Conservation (phyloP, 2,329 filamentous ascomycete species). For the Ophiocordyceps sinensis region DNA sequence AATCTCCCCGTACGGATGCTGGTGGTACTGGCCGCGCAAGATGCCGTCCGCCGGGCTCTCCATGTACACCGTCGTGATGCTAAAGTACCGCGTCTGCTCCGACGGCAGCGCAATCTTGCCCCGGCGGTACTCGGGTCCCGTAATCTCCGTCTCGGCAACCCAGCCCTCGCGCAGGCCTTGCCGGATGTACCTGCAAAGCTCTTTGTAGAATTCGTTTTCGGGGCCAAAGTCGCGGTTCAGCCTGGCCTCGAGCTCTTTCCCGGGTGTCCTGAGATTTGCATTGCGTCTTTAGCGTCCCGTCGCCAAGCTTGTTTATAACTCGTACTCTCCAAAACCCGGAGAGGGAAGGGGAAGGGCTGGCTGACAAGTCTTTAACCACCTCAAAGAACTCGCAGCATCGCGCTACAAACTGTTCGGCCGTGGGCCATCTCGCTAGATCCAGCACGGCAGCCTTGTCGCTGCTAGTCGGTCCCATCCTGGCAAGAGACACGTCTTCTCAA, state of each 20-base stretch:
- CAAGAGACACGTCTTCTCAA: too few relatives aligned
- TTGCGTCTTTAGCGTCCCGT: not conserved
- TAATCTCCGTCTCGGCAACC: slow-evolving; percentile 26
- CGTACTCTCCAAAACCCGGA: too few relatives aligned
- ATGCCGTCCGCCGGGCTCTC: slow-evolving; percentile 16
- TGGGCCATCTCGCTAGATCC: slow-evolving; percentile 10
- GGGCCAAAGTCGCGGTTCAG: slow-evolving; percentile 29
- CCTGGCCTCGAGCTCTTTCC: slow-evolving; percentile 25
- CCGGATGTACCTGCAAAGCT: slow-evolving; percentile 22
- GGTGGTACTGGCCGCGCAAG: slow-evolving; percentile 32
- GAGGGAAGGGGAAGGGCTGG: not conserved
- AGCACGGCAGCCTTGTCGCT: slow-evolving; percentile 1
- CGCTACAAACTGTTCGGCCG: slow-evolving; percentile 12
- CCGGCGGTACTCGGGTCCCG: slow-evolving; percentile 31
- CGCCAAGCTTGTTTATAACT: not conserved
- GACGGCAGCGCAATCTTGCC: slow-evolving; percentile 30
- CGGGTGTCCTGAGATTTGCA: slow-evolving; percentile 22
- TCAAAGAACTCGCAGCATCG: slow-evolving; percentile 16
- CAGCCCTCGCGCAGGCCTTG: slow-evolving; percentile 27
- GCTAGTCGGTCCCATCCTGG: too few relatives aligned
- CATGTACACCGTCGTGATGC: slow-evolving; percentile 44
- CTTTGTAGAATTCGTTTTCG: slow-evolving; percentile 26
- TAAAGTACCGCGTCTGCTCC: slow-evolving; percentile 32
- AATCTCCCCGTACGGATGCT: slow-evolving; percentile 39
- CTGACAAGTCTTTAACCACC: slow-evolving; percentile 17